Conservation (phyloP, 352 stramenopile species). For the Phytophthora sansomeana region DNA sequence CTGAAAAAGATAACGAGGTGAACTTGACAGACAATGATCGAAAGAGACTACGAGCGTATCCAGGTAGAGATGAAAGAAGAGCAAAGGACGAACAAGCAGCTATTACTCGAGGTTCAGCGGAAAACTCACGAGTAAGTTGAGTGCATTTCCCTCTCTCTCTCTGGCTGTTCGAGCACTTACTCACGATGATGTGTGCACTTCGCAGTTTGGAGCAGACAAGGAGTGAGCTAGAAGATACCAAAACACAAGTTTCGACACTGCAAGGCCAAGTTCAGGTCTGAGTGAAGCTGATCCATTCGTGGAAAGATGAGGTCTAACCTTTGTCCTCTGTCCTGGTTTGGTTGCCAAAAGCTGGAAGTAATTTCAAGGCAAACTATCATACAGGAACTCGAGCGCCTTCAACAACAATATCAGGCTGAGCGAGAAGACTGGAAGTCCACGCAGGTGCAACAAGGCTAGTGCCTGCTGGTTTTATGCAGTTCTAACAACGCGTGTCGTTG, state of each 20-base stretch:
- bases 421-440: conserved; percentile 56
- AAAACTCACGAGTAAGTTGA: conserved; percentile 44
- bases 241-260: conserved; percentile 48
- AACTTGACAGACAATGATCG: conserved; percentile 33
- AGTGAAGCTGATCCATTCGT: neutral
- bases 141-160: neutral
- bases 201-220: conserved; percentile 41
- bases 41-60: conserved; percentile 41
- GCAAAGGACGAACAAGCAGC: conserved; percentile 41
- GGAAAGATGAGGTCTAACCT: neutral
- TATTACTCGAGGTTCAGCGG: conserved; percentile 42
- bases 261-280: conserved; percentile 59
- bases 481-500: neutral
- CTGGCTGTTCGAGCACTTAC: neutral
- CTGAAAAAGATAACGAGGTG: neutral
- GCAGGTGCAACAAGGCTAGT: conserved; percentile 30
- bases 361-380: conserved; percentile 51
- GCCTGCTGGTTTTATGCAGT: neutral
- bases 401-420: conserved; percentile 45
- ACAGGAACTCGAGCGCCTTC: conserved; percentile 54
- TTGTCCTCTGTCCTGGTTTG: neutral
- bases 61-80: conserved; percentile 48
- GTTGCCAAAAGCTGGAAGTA: conserved; percentile 48
- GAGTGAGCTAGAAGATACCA: conserved; percentile 45
- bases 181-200: conserved; percentile 4